Percentiles rank a stretch among this genome's conserved stretches.
phyloP scores from a whole-genome alignment of 495 filamentous ascomycete species.

The Neurospora sp. region DNA sequence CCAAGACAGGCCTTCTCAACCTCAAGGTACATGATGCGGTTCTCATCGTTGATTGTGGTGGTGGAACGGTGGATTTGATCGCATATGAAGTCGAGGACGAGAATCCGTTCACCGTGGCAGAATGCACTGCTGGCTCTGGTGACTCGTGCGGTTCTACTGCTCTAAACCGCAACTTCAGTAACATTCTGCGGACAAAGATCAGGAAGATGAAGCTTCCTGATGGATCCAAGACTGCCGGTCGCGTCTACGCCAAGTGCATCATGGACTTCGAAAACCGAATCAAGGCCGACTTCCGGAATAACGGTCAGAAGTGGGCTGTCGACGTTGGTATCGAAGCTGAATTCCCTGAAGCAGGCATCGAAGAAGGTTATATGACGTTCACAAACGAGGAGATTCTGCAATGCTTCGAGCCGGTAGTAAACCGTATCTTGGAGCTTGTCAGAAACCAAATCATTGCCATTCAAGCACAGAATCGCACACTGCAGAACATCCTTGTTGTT shows the following conservation, averaged over 20 bases:
- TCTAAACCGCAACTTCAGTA: constrained; percentile 65
- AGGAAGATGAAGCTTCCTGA: constrained; percentile 71
- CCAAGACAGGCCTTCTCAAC: constrained; percentile 63
- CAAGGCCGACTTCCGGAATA: constrained; percentile 74
- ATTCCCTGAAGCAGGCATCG: constrained; percentile 65
- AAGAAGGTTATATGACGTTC: constrained; percentile 75
- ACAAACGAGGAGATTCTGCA: constrained; percentile 71
- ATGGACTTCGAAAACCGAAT: constrained; percentile 75
- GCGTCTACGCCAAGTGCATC: constrained; percentile 70
- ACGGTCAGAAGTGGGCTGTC: constrained; percentile 68
- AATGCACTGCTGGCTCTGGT: constrained; percentile 65
- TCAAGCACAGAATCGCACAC: constrained; percentile 59
- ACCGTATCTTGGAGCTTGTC: constrained; percentile 63
- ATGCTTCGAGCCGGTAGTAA: constrained; percentile 68
- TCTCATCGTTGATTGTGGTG: constrained; percentile 66
- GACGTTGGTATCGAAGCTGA: constrained; percentile 70
- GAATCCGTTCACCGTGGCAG: constrained; percentile 62
- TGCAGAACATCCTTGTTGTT: constrained; percentile 66
- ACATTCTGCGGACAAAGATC: constrained; percentile 66
- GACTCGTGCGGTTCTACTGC: constrained; percentile 68
- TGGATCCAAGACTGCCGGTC: constrained; percentile 61
- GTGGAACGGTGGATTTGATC: constrained; percentile 67
- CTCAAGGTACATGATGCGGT: constrained; percentile 66
- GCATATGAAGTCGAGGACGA: constrained; percentile 70
- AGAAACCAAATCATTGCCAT: constrained; percentile 71